These are phyloP conservation scores for Chrysanthemum seticuspe DNA, from an alignment of 129 eudicot genomes.

Conservation along the genomic window DNA sequence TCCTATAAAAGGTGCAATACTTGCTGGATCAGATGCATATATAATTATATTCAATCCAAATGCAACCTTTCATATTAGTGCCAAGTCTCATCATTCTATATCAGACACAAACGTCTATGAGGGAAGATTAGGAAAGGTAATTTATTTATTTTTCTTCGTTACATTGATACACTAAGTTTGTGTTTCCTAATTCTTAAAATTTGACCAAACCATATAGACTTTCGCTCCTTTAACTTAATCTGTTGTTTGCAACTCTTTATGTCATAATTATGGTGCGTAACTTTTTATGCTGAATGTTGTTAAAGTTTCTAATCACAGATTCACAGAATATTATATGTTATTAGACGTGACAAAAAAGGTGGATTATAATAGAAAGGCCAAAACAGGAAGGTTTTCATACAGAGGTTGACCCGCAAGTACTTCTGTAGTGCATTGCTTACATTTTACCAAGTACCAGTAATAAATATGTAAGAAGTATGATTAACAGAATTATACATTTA, in stretches of 20 bases:
- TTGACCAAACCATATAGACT: not conserved
- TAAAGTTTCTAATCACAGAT: not conserved
- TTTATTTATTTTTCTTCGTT: not conserved
- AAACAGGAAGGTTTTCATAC: not conserved
- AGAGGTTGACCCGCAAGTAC: not conserved
- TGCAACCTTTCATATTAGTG: slow-evolving; percentile 78
- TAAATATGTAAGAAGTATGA: too few relatives aligned
- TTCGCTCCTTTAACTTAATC: not conserved
- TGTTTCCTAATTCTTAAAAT: not conserved
- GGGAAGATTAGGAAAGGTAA: slow-evolving; percentile 88
- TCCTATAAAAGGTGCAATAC: slow-evolving; percentile 94
- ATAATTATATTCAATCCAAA: slow-evolving; percentile 83
- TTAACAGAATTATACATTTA: too few relatives aligned
- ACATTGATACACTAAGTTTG: not conserved
- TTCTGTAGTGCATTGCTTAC: not conserved
- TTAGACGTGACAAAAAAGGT: not conserved
- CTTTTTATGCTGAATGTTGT: not conserved
- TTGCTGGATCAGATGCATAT: slow-evolving; percentile 96
- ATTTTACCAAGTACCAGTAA: too few relatives aligned
- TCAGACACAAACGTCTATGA: slow-evolving; percentile 95
- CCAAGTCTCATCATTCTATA: slow-evolving; percentile 72
- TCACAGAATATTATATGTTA: not conserved
- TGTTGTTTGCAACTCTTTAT: slow-evolving; percentile 3
- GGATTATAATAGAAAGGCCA: not conserved
- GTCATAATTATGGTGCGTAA: not conserved